A percentile compares a stretch with the other conserved stretches of the same genome.
phyloP scores from a whole-genome alignment of 805 yeast species.

The Suhomyces xylopsoci region DNA sequence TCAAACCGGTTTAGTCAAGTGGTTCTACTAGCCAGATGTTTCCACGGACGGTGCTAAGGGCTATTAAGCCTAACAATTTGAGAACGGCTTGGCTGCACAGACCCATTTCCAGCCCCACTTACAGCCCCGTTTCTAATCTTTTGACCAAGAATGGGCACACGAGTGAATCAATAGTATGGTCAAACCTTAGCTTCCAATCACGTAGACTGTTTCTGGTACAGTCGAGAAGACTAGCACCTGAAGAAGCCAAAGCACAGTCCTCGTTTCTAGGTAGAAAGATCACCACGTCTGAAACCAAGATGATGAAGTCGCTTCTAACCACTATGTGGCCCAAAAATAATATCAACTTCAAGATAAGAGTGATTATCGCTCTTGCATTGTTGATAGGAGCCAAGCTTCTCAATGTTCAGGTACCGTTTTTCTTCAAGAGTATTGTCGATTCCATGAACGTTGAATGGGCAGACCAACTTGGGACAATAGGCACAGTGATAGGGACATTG shows the following conservation, averaged over 20 bases:
- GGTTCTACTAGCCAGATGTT: not conserved
- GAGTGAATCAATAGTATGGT: not conserved
- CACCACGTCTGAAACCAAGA: conserved; percentile 45
- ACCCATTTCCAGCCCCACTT: not conserved
- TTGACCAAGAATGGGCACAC: not conserved
- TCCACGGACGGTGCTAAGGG: not conserved
- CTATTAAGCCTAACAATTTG: not conserved
- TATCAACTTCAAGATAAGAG: conserved; percentile 65
- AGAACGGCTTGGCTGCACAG: not conserved
- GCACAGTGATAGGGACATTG: conserved; percentile 62
- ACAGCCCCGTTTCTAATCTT: not conserved
- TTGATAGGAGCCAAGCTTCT: conserved; percentile 78
- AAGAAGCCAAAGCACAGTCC: not conserved
- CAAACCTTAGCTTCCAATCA: not conserved
- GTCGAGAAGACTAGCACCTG: not conserved
- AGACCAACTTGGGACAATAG: conserved; percentile 55
- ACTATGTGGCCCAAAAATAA: conserved; percentile 83
- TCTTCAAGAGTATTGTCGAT: conserved; percentile 82
- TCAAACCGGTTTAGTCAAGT: not conserved
- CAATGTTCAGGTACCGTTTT: conserved; percentile 95
- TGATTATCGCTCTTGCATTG: conserved; percentile 67
- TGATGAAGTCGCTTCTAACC: conserved; percentile 59
- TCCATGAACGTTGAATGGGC: conserved; percentile 90
- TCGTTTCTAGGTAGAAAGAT: conserved; percentile 27
- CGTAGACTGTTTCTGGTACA: not conserved